Conservation (phyloP, 2,329 filamentous ascomycete genomes). For the Cercospora berteroae region DNA sequence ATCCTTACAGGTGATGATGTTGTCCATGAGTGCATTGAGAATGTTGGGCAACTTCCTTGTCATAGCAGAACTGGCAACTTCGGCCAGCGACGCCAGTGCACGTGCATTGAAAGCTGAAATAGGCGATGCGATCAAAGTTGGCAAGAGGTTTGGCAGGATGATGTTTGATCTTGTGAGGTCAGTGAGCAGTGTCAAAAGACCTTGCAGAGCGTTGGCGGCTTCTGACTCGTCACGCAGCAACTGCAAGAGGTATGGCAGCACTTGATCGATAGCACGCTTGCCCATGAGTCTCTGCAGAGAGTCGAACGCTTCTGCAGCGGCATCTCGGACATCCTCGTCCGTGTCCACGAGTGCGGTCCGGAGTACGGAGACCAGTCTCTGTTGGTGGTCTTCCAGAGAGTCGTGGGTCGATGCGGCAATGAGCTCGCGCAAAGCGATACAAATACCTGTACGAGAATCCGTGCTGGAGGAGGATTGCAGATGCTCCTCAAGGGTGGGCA, state of each 20-base stretch:
- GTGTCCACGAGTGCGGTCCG: conserved; percentile 88
- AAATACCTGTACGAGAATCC: conserved; percentile 95
- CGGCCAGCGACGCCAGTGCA: conserved; percentile 85
- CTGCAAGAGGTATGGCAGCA: conserved; percentile 85
- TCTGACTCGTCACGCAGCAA: conserved; percentile 82
- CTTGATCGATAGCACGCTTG: conserved; percentile 92
- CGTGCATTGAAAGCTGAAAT: conserved; percentile 94
- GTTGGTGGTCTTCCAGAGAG: conserved; percentile 88
- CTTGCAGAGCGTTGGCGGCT: conserved; percentile 87
- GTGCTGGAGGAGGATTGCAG: conserved; percentile 83
- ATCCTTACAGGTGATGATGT: conserved; percentile 75
- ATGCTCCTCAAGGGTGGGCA: conserved; percentile 90
- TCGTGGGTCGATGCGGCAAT: conserved; percentile 86
- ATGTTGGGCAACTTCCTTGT: conserved; percentile 85
- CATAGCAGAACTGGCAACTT: conserved; percentile 88
- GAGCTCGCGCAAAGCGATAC: conserved; percentile 89
- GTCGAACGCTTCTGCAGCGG: conserved; percentile 95
- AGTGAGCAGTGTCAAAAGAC: conserved; percentile 88
- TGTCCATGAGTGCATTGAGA: conserved; percentile 91
- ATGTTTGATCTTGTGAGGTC: conserved; percentile 93
- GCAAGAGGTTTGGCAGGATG: conserved; percentile 92
- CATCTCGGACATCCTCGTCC: conserved; percentile 86
- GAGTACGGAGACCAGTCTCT: conserved; percentile 90
- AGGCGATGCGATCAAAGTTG: conserved; percentile 83
- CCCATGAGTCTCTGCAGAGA: conserved; percentile 89